These are phyloP conservation scores for Hydnomerulius pinastri DNA, from an alignment of 768 basidiomycete species.

Conservation along the genomic window DNA sequence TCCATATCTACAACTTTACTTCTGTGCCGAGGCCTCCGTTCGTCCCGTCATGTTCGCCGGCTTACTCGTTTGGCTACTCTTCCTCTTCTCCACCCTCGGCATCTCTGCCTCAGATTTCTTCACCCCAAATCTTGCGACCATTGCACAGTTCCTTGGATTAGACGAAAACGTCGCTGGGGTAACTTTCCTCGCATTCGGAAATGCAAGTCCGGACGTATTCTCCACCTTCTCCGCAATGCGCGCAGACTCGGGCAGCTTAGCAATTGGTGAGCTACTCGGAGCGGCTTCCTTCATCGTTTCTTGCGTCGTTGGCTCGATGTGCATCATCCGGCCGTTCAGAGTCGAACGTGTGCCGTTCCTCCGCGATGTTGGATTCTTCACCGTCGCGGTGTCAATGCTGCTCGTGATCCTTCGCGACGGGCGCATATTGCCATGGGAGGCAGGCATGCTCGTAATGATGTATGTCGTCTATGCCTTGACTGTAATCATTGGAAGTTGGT, in stretches of 20 bases:
- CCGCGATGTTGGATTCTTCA: conserved; percentile 94
- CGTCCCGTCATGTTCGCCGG: conserved; percentile 64
- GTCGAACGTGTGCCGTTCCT: conserved; percentile 81
- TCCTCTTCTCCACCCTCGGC: conserved; percentile 94
- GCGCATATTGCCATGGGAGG: conserved; percentile 70
- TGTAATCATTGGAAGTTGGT: conserved; percentile 81
- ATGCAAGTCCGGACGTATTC: conserved; percentile 96
- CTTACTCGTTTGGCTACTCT: conserved; percentile 77
- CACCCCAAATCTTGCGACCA: conserved; percentile 92
- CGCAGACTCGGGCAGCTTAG: conserved; percentile 80
- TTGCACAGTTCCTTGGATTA: conserved; percentile 81
- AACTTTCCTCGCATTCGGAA: conserved; percentile 95
- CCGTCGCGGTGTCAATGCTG: conserved; percentile 75
- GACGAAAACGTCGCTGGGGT: conserved; percentile 96
- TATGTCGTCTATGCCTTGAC: conserved; percentile 77
- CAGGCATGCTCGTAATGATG: conserved; percentile 64
- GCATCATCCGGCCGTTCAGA: conserved; percentile 92
- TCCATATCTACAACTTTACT: conserved; percentile 69
- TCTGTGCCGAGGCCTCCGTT: conserved; percentile 56
- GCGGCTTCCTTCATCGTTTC: conserved; percentile 96
- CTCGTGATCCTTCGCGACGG: conserved; percentile 80
- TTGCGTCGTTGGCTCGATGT: conserved; percentile 97
- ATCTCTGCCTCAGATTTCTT: conserved; percentile 97
- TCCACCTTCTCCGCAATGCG: conserved; percentile 94
- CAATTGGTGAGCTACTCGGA: conserved; percentile 93